Percentiles rank a stretch among this genome's conserved stretches.
These are phyloP conservation scores for Boletellus emodensis DNA, from an alignment of 768 basidiomycete species.

Conservation along the genomic window DNA sequence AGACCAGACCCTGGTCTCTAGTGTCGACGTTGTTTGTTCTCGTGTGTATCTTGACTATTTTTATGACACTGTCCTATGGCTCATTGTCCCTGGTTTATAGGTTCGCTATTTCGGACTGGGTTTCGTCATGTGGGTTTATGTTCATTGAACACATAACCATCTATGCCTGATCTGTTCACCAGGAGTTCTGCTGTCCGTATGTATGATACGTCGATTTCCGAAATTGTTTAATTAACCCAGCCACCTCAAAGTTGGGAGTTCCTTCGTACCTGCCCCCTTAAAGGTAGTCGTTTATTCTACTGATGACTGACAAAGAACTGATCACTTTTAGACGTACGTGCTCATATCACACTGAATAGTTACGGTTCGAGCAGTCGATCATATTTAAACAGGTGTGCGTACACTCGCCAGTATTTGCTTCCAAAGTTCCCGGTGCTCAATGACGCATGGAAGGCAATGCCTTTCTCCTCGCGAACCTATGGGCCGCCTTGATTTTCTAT, in stretches of 20 bases:
- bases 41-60: not conserved
- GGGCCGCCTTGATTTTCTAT: not conserved
- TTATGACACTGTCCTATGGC: too few relatives aligned
- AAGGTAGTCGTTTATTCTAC: not conserved
- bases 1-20: constrained; percentile 8
- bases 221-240: not conserved
- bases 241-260: not conserved
- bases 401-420: not conserved
- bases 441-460: not conserved
- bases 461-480: not conserved
- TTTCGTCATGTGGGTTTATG: not conserved
- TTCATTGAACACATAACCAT: too few relatives aligned
- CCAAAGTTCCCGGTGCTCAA: not conserved
- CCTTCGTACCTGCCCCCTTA: not conserved
- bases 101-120: not conserved
- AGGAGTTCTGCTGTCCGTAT: not conserved
- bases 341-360: not conserved
- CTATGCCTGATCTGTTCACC: not conserved
- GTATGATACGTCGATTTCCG: not conserved
- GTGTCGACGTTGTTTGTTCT: constrained; percentile 8
- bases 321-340: not conserved
- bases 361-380: not conserved
- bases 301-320: not conserved
- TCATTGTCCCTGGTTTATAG: not conserved
- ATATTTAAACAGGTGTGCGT: not conserved